These are phyloP conservation scores for Malassezia slooffiae DNA, from an alignment of 1,284 basidiomycete species.

Conservation along the genomic window DNA sequence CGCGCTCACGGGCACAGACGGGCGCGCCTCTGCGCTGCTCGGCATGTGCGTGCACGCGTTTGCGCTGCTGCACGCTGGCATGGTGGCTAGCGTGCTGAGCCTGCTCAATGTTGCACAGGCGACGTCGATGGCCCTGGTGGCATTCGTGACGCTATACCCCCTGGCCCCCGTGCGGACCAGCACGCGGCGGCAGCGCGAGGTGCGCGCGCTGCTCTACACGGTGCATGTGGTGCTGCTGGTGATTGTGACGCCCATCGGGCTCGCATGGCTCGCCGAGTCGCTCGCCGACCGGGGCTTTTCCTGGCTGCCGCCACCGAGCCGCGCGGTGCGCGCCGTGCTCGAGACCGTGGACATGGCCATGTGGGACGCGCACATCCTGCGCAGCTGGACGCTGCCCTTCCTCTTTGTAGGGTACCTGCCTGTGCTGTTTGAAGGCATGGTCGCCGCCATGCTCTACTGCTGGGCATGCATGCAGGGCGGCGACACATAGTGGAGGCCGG, in stretches of 20 bases:
- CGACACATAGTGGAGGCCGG: too few species aligned
- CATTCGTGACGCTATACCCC: conserved; percentile 10
- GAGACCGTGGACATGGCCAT: conserved; percentile 1
- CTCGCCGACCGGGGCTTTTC: not conserved
- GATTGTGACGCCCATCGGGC: not conserved
- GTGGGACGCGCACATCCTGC: conserved; percentile 14
- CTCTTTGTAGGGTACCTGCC: conserved; percentile 10
- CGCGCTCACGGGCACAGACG: conserved; percentile 1
- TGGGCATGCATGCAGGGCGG: too few species aligned
- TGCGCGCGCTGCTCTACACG: too few species aligned
- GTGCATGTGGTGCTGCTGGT: not conserved
- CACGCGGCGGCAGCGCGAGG: too few species aligned
- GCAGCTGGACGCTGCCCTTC: conserved; percentile 1
- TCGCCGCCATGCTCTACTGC: not conserved
- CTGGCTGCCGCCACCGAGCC: not conserved
- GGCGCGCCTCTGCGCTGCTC: conserved; percentile 8
- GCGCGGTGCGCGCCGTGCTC: not conserved
- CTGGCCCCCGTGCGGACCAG: conserved; percentile 1
- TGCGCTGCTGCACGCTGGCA: conserved; percentile 30
- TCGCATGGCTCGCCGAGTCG: not conserved
- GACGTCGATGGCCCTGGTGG: conserved; percentile 11
- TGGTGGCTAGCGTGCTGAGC: conserved; percentile 27
- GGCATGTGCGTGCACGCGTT: conserved; percentile 27
- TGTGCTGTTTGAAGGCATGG: conserved; percentile 5
- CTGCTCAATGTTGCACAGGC: conserved; percentile 35